phyloP scores from a whole-genome alignment of 1,139 yeast genomes.

The Casaregolazyma suthepensis region DNA sequence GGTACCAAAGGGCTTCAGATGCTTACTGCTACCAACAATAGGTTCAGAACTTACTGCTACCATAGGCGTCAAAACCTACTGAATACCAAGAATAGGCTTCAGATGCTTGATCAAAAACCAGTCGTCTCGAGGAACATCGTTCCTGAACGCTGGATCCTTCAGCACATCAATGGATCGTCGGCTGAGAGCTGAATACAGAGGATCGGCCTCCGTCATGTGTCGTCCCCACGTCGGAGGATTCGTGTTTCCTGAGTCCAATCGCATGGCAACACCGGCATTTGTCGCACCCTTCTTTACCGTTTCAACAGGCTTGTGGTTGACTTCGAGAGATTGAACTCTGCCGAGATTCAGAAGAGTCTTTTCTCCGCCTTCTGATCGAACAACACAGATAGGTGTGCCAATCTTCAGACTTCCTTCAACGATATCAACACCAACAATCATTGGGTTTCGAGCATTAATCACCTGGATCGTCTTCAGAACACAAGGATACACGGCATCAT shows the following conservation, averaged over 20 bases:
- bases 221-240: conserved; percentile 99
- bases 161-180: conserved; percentile 93
- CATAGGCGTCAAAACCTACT: too few species aligned
- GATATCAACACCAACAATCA: conserved; percentile 98
- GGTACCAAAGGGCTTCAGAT: not conserved
- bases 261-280: conserved; percentile 96
- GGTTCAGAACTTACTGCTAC: too few species aligned
- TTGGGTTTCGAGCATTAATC: conserved; percentile 97
- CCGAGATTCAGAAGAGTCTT: conserved; percentile 73
- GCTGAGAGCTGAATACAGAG: conserved; percentile 76
- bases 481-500: conserved; percentile 90
- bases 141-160: conserved; percentile 97
- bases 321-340: conserved; percentile 82
- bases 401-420: conserved; percentile 80
- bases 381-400: conserved; percentile 96
- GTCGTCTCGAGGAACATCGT: conserved; percentile 86
- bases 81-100: conserved; percentile 79
- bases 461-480: conserved; percentile 91
- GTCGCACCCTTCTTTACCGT: conserved; percentile 91
- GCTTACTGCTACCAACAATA: too few species aligned
- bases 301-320: conserved; percentile 79
- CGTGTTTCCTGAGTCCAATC: conserved; percentile 86
- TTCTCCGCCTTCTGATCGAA: conserved; percentile 78
- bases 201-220: conserved; percentile 91
- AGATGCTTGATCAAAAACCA: conserved; percentile 88